phyloP scores from a whole-genome alignment of 805 yeast species.

The Vanderwaltozyma yarrowii region DNA sequence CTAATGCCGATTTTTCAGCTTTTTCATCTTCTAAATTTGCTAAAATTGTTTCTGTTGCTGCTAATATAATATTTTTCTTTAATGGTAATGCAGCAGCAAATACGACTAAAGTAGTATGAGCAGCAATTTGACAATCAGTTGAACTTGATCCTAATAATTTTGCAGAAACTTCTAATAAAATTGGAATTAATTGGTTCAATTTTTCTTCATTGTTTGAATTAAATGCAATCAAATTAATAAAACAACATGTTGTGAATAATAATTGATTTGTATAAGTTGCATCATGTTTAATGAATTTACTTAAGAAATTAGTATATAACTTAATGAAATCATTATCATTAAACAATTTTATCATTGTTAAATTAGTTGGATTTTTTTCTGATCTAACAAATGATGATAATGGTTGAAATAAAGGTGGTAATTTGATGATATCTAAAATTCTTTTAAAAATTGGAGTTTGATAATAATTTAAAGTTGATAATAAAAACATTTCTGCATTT shows the following conservation, averaged over 20 bases:
- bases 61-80: conserved; percentile 40
- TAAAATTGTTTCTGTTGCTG: conserved; percentile 51
- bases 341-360: conserved; percentile 62
- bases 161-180: conserved; percentile 49
- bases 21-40: conserved; percentile 32
- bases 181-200: conserved; percentile 43
- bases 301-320: conserved; percentile 48
- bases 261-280: conserved; percentile 59
- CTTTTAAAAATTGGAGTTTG: conserved; percentile 64
- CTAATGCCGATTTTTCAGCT: conserved; percentile 36
- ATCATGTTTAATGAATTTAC: conserved; percentile 37
- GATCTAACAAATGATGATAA: conserved; percentile 55
- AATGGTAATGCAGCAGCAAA: conserved; percentile 64
- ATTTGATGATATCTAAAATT: conserved; percentile 56
- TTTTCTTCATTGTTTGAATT: conserved; percentile 33
- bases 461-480: conserved; percentile 76
- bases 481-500: conserved; percentile 60
- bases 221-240: conserved; percentile 55
- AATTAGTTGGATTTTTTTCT: conserved; percentile 52
- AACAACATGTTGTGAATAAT: conserved; percentile 66
- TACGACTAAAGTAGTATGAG: conserved; percentile 74
- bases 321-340: conserved; percentile 59
- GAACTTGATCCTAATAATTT: conserved; percentile 38
- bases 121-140: conserved; percentile 66
- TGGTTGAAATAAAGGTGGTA: conserved; percentile 78